Percentiles rank a stretch among this genome's conserved stretches.
Conservation (phyloP, 495 filamentous ascomycete genomes). For the Xylaria bambusicola region DNA sequence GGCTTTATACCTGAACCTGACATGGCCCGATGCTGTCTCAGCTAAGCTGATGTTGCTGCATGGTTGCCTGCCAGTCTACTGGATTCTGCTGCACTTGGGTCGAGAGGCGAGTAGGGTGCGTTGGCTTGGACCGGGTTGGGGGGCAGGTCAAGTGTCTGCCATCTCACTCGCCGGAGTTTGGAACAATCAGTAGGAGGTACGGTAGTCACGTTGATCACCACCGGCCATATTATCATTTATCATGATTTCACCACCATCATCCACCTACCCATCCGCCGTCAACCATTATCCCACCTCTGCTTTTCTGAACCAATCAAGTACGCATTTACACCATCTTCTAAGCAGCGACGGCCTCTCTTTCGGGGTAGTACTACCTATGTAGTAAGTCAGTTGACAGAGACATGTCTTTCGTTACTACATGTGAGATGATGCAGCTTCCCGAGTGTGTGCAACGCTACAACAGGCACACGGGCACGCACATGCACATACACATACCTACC, state of each 20-base stretch:
- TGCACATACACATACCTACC: not conserved
- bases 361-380: not conserved
- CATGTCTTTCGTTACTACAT: constrained; percentile 9
- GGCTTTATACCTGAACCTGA: not conserved
- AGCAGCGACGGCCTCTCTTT: not conserved
- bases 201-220: constrained; percentile 13
- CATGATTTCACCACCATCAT: not conserved
- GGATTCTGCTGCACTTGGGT: not conserved
- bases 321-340: not conserved
- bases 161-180: not conserved
- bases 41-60: constrained; percentile 1
- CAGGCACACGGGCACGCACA: constrained; percentile 6
- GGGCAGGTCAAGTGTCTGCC: not conserved
- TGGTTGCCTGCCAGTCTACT: constrained; percentile 1
- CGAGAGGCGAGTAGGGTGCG: no score
- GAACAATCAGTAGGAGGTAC: no score
- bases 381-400: constrained; percentile 15
- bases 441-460: constrained; percentile 11
- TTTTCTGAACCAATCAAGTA: constrained; percentile 1
- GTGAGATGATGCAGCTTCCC: constrained; percentile 9
- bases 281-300: constrained; percentile 2
- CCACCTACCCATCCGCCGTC: no score
- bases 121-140: no score
- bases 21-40: constrained; percentile 3
- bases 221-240: no score